A percentile compares a stretch with the other conserved stretches of the same genome.
These are phyloP conservation scores for Ceratocystiopsis brevicomis DNA, from an alignment of 2,329 filamentous ascomycete genomes.

Conservation along the genomic window DNA sequence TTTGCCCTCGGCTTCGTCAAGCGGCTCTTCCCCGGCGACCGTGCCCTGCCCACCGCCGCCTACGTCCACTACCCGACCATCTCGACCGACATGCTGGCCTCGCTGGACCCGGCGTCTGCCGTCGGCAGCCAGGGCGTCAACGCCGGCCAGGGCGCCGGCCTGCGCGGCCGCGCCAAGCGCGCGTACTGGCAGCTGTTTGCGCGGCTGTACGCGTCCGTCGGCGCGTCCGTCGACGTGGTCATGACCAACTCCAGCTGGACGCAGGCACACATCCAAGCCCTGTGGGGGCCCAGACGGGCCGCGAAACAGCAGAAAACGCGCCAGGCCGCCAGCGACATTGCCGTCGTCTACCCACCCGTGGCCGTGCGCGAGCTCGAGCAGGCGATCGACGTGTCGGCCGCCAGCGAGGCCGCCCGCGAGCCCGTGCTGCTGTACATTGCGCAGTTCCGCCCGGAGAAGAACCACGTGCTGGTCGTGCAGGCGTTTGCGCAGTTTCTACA, in stretches of 20 bases:
- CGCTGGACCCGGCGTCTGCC: slow-evolving; percentile 44
- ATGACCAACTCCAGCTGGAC: slow-evolving; percentile 99
- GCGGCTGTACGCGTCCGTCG: slow-evolving; percentile 61
- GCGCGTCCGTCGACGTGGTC: slow-evolving; percentile 71
- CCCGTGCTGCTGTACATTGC: slow-evolving; percentile 77
- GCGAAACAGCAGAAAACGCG: too few species aligned
- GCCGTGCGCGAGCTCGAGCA: slow-evolving; percentile 69
- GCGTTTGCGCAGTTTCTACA: slow-evolving; percentile 65
- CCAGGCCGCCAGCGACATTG: slow-evolving; percentile 26
- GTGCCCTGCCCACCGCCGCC: slow-evolving; percentile 62
- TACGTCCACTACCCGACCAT: slow-evolving; percentile 98
- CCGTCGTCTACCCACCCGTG: slow-evolving; percentile 78
- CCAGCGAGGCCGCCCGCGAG: slow-evolving; percentile 50
- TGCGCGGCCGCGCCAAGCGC: slow-evolving; percentile 52
- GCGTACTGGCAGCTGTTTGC: slow-evolving; percentile 81
- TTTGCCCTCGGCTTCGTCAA: slow-evolving; percentile 73
- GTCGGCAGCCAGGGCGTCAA: slow-evolving; percentile 56
- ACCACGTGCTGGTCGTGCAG: slow-evolving; percentile 70
- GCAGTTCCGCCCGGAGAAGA: slow-evolving; percentile 95
- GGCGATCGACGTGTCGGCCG: slow-evolving; percentile 50
- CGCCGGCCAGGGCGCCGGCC: slow-evolving; percentile 59
- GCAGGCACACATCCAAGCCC: slow-evolving; percentile 55
- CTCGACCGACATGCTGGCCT: slow-evolving; percentile 88
- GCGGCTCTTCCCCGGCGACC: slow-evolving; percentile 40
- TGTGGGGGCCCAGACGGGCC: slow-evolving; percentile 49